Evolutionary conservation across 2,329 filamentous ascomycete genomes (phyloP).

Genomic region (Fusarium sp.): DNA sequence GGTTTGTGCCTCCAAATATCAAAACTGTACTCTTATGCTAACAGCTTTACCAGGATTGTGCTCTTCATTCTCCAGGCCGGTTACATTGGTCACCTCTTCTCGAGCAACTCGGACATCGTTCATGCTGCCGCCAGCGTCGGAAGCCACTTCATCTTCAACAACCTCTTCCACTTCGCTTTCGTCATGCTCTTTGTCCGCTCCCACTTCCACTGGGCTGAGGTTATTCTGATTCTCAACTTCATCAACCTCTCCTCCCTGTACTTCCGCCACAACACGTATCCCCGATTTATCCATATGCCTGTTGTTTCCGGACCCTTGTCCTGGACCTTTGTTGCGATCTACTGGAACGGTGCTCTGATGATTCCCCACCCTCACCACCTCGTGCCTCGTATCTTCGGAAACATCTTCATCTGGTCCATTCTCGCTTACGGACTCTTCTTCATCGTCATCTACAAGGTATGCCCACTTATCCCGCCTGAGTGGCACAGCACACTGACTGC

Average conservation of each 20-base stretch:
- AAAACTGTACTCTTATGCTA: background rate
- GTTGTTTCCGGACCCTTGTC: conserved; percentile 80
- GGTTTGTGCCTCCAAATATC: conserved; percentile 59
- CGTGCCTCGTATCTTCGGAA: conserved; percentile 82
- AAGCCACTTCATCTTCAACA: conserved; percentile 86
- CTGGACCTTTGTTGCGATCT: conserved; percentile 87
- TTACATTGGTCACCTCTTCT: conserved; percentile 83
- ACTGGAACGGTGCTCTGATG: conserved; percentile 89
- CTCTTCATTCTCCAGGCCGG: conserved; percentile 80
- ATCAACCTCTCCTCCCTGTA: conserved; percentile 83
- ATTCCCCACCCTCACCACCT: conserved; percentile 74
- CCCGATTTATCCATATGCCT: conserved; percentile 79
- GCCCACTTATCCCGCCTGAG: conserved; percentile 24
- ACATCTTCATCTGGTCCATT: conserved; percentile 89
- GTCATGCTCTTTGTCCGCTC: conserved; percentile 84
- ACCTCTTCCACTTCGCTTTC: conserved; percentile 83
- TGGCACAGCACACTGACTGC: conserved; percentile 20
- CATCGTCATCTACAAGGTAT: conserved; percentile 76
- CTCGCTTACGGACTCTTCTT: conserved; percentile 82
- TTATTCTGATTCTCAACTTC: conserved; percentile 83
- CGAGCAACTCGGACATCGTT: conserved; percentile 69
- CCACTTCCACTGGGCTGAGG: conserved; percentile 79
- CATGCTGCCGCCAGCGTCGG: conserved; percentile 80
- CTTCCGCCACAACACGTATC: conserved; percentile 79
- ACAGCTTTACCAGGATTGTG: conserved; percentile 64